A percentile compares a stretch with the other conserved stretches of the same genome.
These are phyloP conservation scores for Fonsecaea nubica DNA, from an alignment of 2,329 filamentous ascomycete genomes.

Conservation along the genomic window DNA sequence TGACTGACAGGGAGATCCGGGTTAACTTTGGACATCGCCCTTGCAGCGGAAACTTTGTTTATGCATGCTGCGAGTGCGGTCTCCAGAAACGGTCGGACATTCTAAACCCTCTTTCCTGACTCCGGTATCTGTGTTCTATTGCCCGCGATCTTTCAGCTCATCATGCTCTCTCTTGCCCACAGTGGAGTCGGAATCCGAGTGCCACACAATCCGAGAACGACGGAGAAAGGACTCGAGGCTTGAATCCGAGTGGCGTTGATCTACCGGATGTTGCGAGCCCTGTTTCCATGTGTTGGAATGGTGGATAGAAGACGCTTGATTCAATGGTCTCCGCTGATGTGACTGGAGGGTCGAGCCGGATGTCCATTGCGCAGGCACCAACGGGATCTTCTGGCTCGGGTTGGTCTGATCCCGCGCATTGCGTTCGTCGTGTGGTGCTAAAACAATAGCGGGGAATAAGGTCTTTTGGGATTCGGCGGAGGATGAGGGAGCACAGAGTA, in stretches of 20 bases:
- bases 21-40: not conserved
- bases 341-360: not conserved
- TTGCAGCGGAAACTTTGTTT: not conserved
- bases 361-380: not conserved
- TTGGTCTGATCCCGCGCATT: not conserved
- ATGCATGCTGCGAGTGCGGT: not conserved
- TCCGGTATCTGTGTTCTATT: not conserved
- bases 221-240: not conserved
- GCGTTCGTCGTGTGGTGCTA: conserved; percentile 8
- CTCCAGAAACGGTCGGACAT: not conserved
- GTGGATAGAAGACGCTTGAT: not conserved
- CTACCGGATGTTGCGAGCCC: not conserved
- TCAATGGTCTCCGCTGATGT: not conserved
- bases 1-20: not conserved
- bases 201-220: not conserved
- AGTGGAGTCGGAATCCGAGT: not conserved
- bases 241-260: not conserved
- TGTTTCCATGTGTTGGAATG: not conserved
- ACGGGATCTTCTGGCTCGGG: not conserved
- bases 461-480: conserved; percentile 3
- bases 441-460: conserved; percentile 14
- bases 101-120: not conserved
- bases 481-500: not conserved
- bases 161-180: not conserved
- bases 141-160: not conserved